Base-by-base conservation (phyloP, 345 rosid genomes). In the Carallia brachiata region DNA sequence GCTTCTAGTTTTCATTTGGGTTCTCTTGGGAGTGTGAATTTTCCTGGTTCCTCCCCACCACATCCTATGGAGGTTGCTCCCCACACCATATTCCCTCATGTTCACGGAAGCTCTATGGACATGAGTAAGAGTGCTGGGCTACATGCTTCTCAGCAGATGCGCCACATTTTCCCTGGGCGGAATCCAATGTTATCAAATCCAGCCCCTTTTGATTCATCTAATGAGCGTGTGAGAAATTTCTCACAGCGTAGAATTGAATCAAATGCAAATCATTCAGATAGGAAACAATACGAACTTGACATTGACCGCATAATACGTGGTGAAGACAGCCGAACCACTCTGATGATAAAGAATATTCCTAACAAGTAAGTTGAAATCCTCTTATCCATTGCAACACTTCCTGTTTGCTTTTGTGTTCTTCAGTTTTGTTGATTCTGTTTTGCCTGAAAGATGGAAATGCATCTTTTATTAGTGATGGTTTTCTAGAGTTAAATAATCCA, bases 271-370 rank as follows among this genome's bases (percentile, higher is more conserved):
- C 80, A 82, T 75, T 84, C 85, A 72, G 93, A 87, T 61, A 92
- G 87, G 86, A 94, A 82, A 73, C 96, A 81, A 54, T 94, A 84
- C 73, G 98, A 94, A 80, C 97, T 94, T 72, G 97, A 94, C 64
- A 63, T 88, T 71, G 98, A 94, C 40, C 87, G 86, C 72, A 91
- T 94, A 75, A 58, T 83, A 75, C 85, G 73, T 67, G 97, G 97
- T 32, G 99, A 92, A 17, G 99, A 95, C 73, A 71, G 28, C 58
- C 79, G 99, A 75, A 95, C 97, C 57, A 95, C 99, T 1, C 79
- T 95, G 79, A 92, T 95, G 99, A 86, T 95, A 74, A 95, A 95
- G 79, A 95, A 95, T 73, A 92, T 95, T 78, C 99, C 98, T 60
- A 94, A 94, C 83, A 94, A 94, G 97, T 91, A 88, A 63, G 89